Base-by-base conservation (phyloP, 176 grass and related monocot genomes). In the Triticum dicoccoides region DNA sequence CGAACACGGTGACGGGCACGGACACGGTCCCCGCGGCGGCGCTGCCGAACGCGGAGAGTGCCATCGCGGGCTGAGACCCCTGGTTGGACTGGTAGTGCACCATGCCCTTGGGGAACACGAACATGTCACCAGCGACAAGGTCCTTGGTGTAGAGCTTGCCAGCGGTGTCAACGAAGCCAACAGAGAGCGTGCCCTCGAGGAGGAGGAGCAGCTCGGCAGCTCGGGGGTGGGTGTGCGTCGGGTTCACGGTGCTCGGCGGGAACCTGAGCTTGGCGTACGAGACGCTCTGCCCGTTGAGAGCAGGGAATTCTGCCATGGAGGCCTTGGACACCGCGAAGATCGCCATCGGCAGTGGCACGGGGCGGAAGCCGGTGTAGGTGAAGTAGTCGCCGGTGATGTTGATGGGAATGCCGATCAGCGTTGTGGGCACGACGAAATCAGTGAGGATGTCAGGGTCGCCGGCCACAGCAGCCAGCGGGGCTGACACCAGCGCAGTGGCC, bases 31-130 rank as follows among this genome's bases (percentile, higher is more conserved):
- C 87, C 0, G 80, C 7, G 1, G 71, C 52, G 2, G 84, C 75
- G 76, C 87, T 92, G 8, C 78, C 76, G 27, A 88, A 83, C 0
- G 51, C 86, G 1, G 88, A 78, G 5, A 93, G 5, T 4, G 86
- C 14, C 5, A 15, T 15, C 5, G 49, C 49, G 49, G 14, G 49
- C 4, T 1, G 14, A 5, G 14, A 2, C 14, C 49, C 47, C 5
- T 17, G 49, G 87, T 88, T 88, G 35, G 13, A 27, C 88, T 90
- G 88, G 63, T 49, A 90, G 78, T 90, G 88, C 63, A 86, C 83
- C 47, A 90, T 17, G 1, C 83, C 83, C 64, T 82, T 90, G 27
- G 83, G 83, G 63, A 89, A 90, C 4, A 90, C 78, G 8, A 90
- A 90, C 83, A 77, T n/a, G 71, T 90, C 71, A 1, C 88, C 88